These are phyloP conservation scores for Phytophthora capsici DNA, from an alignment of 352 stramenopile genomes.

Conservation along the genomic window DNA sequence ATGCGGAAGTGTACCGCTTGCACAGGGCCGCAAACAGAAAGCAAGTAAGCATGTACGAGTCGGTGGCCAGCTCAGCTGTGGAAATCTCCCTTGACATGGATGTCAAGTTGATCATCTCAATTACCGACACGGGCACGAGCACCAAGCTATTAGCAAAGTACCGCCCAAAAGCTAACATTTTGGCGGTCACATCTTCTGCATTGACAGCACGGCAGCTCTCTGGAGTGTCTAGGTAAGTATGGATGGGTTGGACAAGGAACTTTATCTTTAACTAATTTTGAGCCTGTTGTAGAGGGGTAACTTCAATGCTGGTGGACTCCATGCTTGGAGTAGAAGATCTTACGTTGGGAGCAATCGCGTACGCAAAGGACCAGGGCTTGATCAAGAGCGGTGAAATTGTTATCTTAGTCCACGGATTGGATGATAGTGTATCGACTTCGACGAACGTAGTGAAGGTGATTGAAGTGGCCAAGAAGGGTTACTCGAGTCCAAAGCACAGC, in stretches of 20 bases:
- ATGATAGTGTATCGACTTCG: constrained; percentile 78
- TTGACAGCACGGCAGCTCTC: constrained; percentile 75
- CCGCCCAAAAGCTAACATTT: constrained; percentile 84
- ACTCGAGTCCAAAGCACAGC: constrained; percentile 67
- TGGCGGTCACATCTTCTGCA: constrained; percentile 88
- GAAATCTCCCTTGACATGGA: constrained; percentile 97
- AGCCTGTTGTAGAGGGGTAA: constrained; percentile 61
- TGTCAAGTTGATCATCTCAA: constrained; percentile 97
- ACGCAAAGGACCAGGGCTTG: constrained; percentile 82
- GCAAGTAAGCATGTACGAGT: constrained; percentile 88
- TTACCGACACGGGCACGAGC: constrained; percentile 95
- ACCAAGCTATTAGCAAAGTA: constrained; percentile 98
- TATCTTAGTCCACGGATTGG: constrained; percentile 90
- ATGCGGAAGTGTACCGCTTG: constrained; percentile 70
- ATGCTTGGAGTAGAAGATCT: constrained; percentile 89
- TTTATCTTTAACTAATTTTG: too few relatives aligned
- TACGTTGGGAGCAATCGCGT: constrained; percentile 85
- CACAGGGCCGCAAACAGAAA: constrained; percentile 52
- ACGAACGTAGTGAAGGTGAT: constrained; percentile 93
- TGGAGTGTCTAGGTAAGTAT: constrained; percentile 75
- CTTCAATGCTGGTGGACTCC: constrained; percentile 66
- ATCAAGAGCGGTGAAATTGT: constrained; percentile 87
- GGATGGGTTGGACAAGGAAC: neutral
- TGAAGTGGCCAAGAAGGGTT: constrained; percentile 70
- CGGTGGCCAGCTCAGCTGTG: constrained; percentile 96